Percentiles rank a stretch among this genome's conserved stretches.
phyloP scores from a whole-genome alignment of 2,329 filamentous ascomycete species.

The Pseudocercospora musae region DNA sequence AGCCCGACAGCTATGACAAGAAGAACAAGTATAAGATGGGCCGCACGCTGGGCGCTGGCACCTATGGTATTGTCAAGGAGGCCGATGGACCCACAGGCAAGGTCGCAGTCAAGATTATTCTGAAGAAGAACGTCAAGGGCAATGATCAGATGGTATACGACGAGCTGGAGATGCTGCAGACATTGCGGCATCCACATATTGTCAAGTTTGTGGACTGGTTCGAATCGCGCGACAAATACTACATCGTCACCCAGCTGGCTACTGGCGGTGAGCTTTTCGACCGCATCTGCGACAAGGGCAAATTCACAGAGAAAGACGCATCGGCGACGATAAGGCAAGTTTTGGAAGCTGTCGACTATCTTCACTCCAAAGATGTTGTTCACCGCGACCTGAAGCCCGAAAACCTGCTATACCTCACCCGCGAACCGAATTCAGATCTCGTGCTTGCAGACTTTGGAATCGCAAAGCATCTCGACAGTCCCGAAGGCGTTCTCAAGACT shows the following conservation, averaged over 20 bases:
- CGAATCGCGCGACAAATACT: conserved; percentile 98
- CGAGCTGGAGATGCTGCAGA: conserved; percentile 89
- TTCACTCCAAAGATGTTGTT: conserved; percentile 92
- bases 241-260: conserved; percentile 95
- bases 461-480: conserved; percentile 91
- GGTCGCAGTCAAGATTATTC: conserved; percentile 96
- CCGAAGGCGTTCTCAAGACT: conserved; percentile 88
- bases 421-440: conserved; percentile 71
- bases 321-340: conserved; percentile 94
- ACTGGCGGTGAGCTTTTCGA: conserved; percentile 97
- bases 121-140: conserved; percentile 98
- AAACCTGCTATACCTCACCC: conserved; percentile 90
- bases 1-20: conserved; percentile 97
- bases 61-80: conserved; percentile 96
- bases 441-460: conserved; percentile 98
- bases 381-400: conserved; percentile 98
- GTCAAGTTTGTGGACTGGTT: conserved; percentile 99
- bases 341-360: conserved; percentile 86
- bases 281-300: conserved; percentile 94
- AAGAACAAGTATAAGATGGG: conserved; percentile 95
- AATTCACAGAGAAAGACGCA: conserved; percentile 97
- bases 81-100: conserved; percentile 80
- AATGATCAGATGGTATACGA: conserved; percentile 99
- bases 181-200: conserved; percentile 88
- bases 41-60: conserved; percentile 89